Evolutionary conservation across 345 rosid species (phyloP).

Genomic region (Toxicodendron radicans): DNA sequence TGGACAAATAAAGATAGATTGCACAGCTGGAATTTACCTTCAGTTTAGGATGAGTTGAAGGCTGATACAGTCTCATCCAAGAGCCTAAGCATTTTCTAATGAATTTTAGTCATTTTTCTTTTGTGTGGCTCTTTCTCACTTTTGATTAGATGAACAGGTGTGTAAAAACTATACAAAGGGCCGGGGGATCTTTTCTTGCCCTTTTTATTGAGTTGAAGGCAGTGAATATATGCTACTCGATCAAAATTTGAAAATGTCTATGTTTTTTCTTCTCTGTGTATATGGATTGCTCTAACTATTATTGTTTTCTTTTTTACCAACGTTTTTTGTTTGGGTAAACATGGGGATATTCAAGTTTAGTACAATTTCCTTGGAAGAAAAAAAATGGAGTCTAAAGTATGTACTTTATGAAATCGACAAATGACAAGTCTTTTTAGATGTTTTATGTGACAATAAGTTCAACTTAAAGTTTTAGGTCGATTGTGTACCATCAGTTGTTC

Average conservation of each 20-base stretch:
- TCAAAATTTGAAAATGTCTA: not conserved
- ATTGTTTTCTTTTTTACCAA: not conserved
- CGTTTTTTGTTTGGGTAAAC: not conserved
- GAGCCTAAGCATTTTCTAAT: not conserved
- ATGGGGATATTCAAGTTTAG: not conserved
- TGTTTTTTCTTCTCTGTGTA: not conserved
- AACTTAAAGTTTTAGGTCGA: too few species aligned
- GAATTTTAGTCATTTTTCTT: not conserved
- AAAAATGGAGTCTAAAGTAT: too few species aligned
- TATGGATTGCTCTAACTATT: not conserved
- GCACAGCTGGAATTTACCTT: not conserved
- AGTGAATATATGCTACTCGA: not conserved
- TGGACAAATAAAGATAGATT: not conserved
- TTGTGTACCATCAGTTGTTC: too few species aligned
- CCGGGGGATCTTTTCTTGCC: too few species aligned
- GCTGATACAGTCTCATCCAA: not conserved
- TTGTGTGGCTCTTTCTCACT: not conserved
- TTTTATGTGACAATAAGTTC: too few species aligned
- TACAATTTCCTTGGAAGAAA: too few species aligned
- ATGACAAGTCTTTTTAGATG: too few species aligned
- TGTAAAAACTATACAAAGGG: not conserved
- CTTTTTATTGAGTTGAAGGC: too few species aligned
- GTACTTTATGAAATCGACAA: too few species aligned
- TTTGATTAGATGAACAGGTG: not conserved
- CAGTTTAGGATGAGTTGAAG: not conserved